Base-by-base conservation (phyloP, 2,329 filamentous ascomycete species). In the Thermomyces lanuginosus region DNA sequence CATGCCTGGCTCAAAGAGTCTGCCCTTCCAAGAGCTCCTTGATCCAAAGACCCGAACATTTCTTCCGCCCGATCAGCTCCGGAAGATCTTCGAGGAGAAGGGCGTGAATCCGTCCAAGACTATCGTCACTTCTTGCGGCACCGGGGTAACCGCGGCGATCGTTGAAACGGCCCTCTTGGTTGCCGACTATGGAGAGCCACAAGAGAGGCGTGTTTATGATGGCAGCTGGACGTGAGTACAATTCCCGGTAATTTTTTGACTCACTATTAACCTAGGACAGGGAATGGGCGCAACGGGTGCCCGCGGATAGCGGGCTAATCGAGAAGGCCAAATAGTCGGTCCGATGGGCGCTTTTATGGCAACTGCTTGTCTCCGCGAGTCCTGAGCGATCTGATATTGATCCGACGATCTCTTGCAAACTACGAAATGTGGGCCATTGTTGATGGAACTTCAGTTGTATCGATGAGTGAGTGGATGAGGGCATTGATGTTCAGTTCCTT, bases 201-300 rank as follows among this genome's bases (percentile, higher is more conserved):
- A 73, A 34, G 68, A 69, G 29, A 69, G 80, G 39, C 74, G 68
- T 46, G 64, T 98, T 12, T 98, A 98, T 45, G 89, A 98, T 51
- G 89, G 89, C 24, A 92, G 84, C 53, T 98, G 89, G 89, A 95
- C 89, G 68, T 92, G 63, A 72, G 79, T 76, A 20, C 21, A 16
- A 24, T 15, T 8, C 21, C 6, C 17, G n/a, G n/a, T 7, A 24
- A 8, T 26, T 15, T 14, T 8, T 21, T 11, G 6, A 26, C 23
- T 22, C 11, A 12, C n/a, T 7, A 11, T 17, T 26, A 24, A 30
- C 18, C 28, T 9, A 11, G 20, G 24, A 23, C 37, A 60, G 58
- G 22, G 61, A 65, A 48, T 65, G 61, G 60, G 61, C 61, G 14
- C 59, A 60, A 28, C 51, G 61, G 29, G 59, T 62, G 6, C 51